phyloP scores from a whole-genome alignment of 2,329 filamentous ascomycete species.

The Scedosporium apiospermum region DNA sequence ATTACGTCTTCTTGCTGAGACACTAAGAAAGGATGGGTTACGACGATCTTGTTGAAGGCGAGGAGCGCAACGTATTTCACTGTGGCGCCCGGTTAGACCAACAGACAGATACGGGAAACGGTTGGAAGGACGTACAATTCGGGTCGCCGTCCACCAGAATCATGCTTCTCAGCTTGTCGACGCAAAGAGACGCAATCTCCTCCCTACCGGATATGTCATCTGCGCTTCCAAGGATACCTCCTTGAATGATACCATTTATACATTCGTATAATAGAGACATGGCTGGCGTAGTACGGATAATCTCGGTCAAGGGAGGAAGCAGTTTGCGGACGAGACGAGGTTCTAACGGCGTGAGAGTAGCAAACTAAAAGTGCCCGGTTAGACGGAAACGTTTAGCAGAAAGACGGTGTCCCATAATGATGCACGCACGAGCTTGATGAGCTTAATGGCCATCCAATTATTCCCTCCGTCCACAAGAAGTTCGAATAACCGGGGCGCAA shows the following conservation, averaged over 20 bases:
- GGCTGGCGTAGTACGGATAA: slow-evolving; percentile 88
- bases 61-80: slow-evolving; percentile 96
- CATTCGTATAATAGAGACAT: slow-evolving; percentile 99
- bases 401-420: neutral
- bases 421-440: slow-evolving; percentile 80
- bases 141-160: slow-evolving; percentile 87
- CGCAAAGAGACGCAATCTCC: slow-evolving; percentile 85
- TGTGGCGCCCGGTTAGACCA: slow-evolving; percentile 24
- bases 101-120: neutral
- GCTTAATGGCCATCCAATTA: slow-evolving; percentile 99
- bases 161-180: slow-evolving; percentile 89
- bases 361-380: slow-evolving; percentile 52
- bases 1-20: slow-evolving; percentile 93
- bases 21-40: slow-evolving; percentile 80
- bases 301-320: slow-evolving; percentile 78
- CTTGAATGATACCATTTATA: slow-evolving; percentile 96
- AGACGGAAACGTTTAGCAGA: neutral
- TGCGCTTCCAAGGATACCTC: slow-evolving; percentile 78
- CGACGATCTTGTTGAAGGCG: slow-evolving; percentile 90
- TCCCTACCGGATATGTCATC: slow-evolving; percentile 76
- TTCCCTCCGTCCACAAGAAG: slow-evolving; percentile 85
- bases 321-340: slow-evolving; percentile 86
- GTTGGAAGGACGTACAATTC: slow-evolving; percentile 55
- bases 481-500: slow-evolving; percentile 87
- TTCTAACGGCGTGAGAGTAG: slow-evolving; percentile 84